A percentile compares a stretch with the other conserved stretches of the same genome.
phyloP scores from a whole-genome alignment of 352 stramenopile genomes.

The Plasmopara muralis region DNA sequence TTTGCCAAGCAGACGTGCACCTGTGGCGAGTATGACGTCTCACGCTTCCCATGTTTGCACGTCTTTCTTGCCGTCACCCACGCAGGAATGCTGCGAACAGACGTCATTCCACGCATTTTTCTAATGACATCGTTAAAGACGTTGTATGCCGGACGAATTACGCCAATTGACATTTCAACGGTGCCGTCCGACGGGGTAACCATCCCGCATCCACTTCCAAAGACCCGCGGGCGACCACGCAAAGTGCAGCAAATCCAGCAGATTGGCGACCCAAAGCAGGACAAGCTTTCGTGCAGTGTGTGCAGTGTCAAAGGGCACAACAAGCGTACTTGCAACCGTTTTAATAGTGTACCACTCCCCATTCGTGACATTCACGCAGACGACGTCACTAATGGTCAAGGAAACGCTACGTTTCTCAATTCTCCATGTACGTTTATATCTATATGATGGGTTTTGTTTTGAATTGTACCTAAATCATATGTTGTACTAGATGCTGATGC shows the following conservation, averaged over 20 bases:
- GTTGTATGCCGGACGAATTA: conserved; percentile 64
- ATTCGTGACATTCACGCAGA: conserved; percentile 13
- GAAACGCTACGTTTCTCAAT: conserved; percentile 25
- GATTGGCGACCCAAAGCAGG: conserved; percentile 55
- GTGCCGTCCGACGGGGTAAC: conserved; percentile 56
- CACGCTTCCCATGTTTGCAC: conserved; percentile 70
- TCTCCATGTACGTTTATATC: conserved; percentile 23
- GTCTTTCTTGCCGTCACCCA: conserved; percentile 65
- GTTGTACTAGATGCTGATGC: conserved; percentile 26
- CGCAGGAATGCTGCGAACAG: conserved; percentile 51
- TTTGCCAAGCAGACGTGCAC: conserved; percentile 70
- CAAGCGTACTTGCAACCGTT: conserved; percentile 74
- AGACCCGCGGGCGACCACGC: conserved; percentile 52
- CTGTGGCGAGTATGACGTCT: conserved; percentile 68
- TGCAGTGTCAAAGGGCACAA: conserved; percentile 81
- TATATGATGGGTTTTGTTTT: not conserved
- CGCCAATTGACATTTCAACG: conserved; percentile 71
- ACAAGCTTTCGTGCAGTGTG: conserved; percentile 72
- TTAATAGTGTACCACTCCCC: conserved; percentile 8
- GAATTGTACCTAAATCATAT: conserved; percentile 5
- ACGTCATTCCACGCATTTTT: conserved; percentile 77
- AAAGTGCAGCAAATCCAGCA: conserved; percentile 81
- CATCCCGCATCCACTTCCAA: conserved; percentile 43
- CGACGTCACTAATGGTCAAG: conserved; percentile 19
- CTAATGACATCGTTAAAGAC: conserved; percentile 72